Base-by-base conservation (phyloP, 257 asterid species). In the Ehretia macrophylla region DNA sequence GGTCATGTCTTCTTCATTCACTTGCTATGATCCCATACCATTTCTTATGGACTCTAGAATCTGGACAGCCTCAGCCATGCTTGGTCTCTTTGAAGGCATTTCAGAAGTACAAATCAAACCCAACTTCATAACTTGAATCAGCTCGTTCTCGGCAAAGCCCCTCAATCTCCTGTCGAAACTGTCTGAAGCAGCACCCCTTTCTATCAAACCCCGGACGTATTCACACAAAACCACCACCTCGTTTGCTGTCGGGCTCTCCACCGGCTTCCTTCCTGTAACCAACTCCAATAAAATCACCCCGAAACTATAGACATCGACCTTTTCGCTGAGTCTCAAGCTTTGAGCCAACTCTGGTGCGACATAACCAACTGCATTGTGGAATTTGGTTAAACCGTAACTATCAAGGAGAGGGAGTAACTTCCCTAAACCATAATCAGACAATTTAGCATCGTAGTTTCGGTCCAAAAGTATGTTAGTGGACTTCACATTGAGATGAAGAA, bases 1-100 rank as follows among this genome's bases (percentile, higher is more conserved):
- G 8, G 5, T 6, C 35, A 27, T 23, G 17, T 13, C 16, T 19
- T 52, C 40, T 22, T 32, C 22, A n/a, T 11, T n/a, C 40, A 37
- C 70, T 47, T 65, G 27, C 72, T 59, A 75, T 55, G 75, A 72
- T 52, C 72, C 86, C 12, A 74, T 76, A 56, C 89, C 96, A 67
- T 86, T 88, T 60, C 95, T 75, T 63, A 88, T 73, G 49, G 96
- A 77, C 69, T 90, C 97, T 12, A 90, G 96, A 81, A 90, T 82
- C 73, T 90, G 96, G 58, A 87, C 95, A 17, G 79, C 96, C 74
- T 90, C 97, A 45, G 95, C 96, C 95, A 90, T 90, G 78, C 87
- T 90, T 32, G 97, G 96, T 65, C 97, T 81, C 78, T 83, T 83
- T 19, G 78, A 71, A 46, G 95, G 79, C 53, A 32, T 55, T 61